Percentiles rank a stretch among this genome's conserved stretches.
Evolutionary conservation across 352 stramenopile species (phyloP).

Genomic region (Globisporangium spiculum): DNA sequence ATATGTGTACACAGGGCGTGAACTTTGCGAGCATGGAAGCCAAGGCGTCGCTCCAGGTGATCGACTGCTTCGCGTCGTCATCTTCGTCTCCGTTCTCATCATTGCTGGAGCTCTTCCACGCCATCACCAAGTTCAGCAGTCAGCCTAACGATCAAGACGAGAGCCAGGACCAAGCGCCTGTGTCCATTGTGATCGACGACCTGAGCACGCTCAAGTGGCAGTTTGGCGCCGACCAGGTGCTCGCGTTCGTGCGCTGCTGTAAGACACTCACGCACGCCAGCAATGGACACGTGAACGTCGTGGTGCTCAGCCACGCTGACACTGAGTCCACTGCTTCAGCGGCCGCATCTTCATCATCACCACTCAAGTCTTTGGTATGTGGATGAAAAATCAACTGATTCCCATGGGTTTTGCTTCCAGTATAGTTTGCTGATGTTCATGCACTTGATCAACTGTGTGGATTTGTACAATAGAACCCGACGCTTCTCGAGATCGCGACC

Average conservation of each 20-base stretch:
- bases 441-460: background rate
- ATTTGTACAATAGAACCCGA: constrained; percentile 27
- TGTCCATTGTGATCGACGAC: constrained; percentile 68
- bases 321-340: constrained; percentile 21
- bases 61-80: constrained; percentile 29
- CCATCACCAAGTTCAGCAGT: constrained; percentile 18
- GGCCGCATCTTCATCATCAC: background rate
- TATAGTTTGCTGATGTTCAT: background rate
- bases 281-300: constrained; percentile 49
- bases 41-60: constrained; percentile 34
- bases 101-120: constrained; percentile 29
- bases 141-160: constrained; percentile 6
- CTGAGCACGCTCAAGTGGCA: constrained; percentile 57
- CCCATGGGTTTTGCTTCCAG: background rate
- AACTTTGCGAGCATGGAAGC: constrained; percentile 38
- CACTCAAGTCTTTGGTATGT: constrained; percentile 10
- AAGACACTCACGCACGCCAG: constrained; percentile 51
- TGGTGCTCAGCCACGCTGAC: constrained; percentile 58
- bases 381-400: background rate
- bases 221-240: constrained; percentile 36
- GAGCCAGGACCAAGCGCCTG: background rate
- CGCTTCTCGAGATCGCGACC: constrained; percentile 56
- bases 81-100: constrained; percentile 9
- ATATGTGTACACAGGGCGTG: constrained; percentile 31
- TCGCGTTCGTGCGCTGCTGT: constrained; percentile 63